Conservation (phyloP, 129 eudicot genomes). For the Flaveria brownii region DNA sequence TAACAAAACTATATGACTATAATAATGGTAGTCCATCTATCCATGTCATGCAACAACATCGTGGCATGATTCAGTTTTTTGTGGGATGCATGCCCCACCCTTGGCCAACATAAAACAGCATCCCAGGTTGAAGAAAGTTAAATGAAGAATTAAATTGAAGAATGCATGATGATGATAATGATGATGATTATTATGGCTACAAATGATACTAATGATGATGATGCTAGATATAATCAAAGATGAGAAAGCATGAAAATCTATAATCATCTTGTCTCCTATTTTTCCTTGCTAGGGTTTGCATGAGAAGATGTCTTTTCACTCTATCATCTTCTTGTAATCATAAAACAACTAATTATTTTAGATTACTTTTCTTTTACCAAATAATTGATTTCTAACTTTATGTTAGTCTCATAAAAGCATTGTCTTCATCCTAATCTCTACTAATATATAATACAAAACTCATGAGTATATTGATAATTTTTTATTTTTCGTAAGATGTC, state of each 20-base stretch:
- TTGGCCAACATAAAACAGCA: slow-evolving; percentile 46
- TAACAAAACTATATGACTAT: slow-evolving; percentile 25
- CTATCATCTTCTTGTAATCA: slow-evolving; percentile 40
- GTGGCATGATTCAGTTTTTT: slow-evolving; percentile 37
- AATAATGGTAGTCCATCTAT: slow-evolving; percentile 35
- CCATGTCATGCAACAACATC: slow-evolving; percentile 37
- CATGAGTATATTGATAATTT: no score
- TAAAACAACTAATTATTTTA: slow-evolving; percentile 18
- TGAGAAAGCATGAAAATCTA: slow-evolving; percentile 39
- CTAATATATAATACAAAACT: no score
- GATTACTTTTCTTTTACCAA: slow-evolving; percentile 15
- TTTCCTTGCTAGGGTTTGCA: slow-evolving; percentile 35
- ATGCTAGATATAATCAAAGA: slow-evolving; percentile 39
- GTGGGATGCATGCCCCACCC: slow-evolving; percentile 42
- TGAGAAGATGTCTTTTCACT: slow-evolving; percentile 41
- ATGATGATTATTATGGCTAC: slow-evolving; percentile 36
- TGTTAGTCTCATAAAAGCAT: background rate
- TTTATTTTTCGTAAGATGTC: no score
- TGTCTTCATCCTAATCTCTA: background rate
- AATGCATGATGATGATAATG: slow-evolving; percentile 34
- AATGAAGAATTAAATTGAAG: slow-evolving; percentile 27
- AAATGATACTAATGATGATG: slow-evolving; percentile 45
- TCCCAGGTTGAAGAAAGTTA: slow-evolving; percentile 44
- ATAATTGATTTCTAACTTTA: slow-evolving; percentile 23
- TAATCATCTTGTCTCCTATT: slow-evolving; percentile 38